Conservation (phyloP, 1,139 yeast species). For the Geotrichum klebahnii region DNA sequence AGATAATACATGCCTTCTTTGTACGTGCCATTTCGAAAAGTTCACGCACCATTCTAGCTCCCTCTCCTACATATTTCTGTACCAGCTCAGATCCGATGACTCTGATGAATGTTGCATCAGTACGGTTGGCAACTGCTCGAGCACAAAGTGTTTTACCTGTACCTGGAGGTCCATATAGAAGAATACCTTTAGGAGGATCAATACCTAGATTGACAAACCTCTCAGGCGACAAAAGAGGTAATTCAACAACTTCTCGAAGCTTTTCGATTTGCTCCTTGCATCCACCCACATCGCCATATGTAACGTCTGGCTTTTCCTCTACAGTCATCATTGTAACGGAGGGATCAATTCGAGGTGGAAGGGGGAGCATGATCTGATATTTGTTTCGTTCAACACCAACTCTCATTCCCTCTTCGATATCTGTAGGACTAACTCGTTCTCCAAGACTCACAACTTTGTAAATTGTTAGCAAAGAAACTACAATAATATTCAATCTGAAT, state of each 20-base stretch:
- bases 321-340: conserved; percentile 99
- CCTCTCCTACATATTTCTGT: conserved; percentile 97
- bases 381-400: conserved; percentile 97
- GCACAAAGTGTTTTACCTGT: conserved; percentile 98
- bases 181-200: conserved; percentile 96
- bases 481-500: no score
- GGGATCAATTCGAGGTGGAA: conserved; percentile 97
- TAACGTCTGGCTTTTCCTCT: conserved; percentile 91
- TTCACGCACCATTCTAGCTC: conserved; percentile 98
- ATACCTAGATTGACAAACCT: conserved; percentile 93
- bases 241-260: conserved; percentile 92
- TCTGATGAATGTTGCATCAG: conserved; percentile 96
- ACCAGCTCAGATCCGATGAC: conserved; percentile 97
- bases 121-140: conserved; percentile 96
- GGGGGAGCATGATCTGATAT: conserved; percentile 91
- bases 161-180: conserved; percentile 97
- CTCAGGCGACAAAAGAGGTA: conserved; percentile 91
- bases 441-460: conserved; percentile 91
- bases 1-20: conserved; percentile 92
- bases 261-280: conserved; percentile 97
- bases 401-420: conserved; percentile 98
- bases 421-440: conserved; percentile 95
- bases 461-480: no score
- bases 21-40: conserved; percentile 98
- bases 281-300: conserved; percentile 89